A percentile compares a stretch with the other conserved stretches of the same genome.
phyloP scores from a whole-genome alignment of 2,329 filamentous ascomycete species.

The Penicillium olsonii region DNA sequence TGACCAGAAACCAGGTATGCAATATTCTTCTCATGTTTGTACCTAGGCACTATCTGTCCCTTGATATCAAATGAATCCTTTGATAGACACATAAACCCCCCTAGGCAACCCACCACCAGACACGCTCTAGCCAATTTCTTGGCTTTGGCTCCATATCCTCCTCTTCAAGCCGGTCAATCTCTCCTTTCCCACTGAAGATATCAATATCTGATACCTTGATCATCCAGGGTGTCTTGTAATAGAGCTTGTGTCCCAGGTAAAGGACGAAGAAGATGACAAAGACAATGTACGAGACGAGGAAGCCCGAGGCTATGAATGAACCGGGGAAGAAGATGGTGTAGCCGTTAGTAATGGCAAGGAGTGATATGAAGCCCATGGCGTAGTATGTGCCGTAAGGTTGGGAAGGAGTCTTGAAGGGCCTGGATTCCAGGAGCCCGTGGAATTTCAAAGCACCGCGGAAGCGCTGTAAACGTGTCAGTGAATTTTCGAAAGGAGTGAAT shows the following conservation, averaged over 20 bases:
- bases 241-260: slow-evolving; percentile 40
- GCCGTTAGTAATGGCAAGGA: slow-evolving; percentile 59
- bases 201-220: slow-evolving; percentile 43
- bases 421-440: slow-evolving; percentile 44
- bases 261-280: slow-evolving; percentile 53
- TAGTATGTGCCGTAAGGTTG: slow-evolving; percentile 57
- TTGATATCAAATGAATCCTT: too few relatives aligned
- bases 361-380: slow-evolving; percentile 48
- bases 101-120: slow-evolving; percentile 52
- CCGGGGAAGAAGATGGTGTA: slow-evolving; percentile 57
- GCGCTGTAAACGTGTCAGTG: slow-evolving; percentile 38
- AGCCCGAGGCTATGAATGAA: slow-evolving; percentile 48
- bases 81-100: too few relatives aligned
- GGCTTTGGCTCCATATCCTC: slow-evolving; percentile 43
- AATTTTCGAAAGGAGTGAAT: slow-evolving; percentile 42
- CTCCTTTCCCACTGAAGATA: slow-evolving; percentile 48
- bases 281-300: slow-evolving; percentile 58
- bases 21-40: not conserved
- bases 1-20: too few relatives aligned
- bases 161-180: slow-evolving; percentile 47
- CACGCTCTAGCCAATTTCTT: slow-evolving; percentile 44
- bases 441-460: slow-evolving; percentile 57
- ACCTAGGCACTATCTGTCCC: too few relatives aligned
- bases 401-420: slow-evolving; percentile 54
- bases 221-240: slow-evolving; percentile 34